A percentile compares a stretch with the other conserved stretches of the same genome.
Evolutionary conservation across 352 stramenopile genomes (phyloP).

Genomic region (Phytophthora crassamura): DNA sequence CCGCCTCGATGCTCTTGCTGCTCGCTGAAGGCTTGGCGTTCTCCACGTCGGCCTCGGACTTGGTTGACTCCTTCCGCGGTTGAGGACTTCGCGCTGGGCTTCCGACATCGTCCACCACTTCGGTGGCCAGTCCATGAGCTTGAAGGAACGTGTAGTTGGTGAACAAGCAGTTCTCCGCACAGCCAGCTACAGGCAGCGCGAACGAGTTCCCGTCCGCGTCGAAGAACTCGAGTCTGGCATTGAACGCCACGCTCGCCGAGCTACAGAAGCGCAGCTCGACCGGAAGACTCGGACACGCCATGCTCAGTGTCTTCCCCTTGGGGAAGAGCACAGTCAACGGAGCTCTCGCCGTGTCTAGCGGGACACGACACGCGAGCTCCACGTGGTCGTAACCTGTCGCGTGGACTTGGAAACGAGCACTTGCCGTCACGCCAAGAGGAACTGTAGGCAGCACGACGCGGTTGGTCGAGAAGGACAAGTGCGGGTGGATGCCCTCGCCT

Average conservation of each 20-base stretch:
- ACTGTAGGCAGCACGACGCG: constrained; percentile 91
- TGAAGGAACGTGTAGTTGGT: constrained; percentile 91
- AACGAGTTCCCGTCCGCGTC: constrained; percentile 92
- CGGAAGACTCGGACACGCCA: constrained; percentile 78
- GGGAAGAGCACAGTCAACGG: constrained; percentile 91
- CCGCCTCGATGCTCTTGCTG: constrained; percentile 3
- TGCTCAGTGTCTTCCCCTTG: constrained; percentile 87
- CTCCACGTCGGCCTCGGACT: constrained; percentile 1
- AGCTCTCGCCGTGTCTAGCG: constrained; percentile 77
- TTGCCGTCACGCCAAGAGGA: constrained; percentile 80
- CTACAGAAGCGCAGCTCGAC: constrained; percentile 89
- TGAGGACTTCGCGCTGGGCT: constrained; percentile 7
- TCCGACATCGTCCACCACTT: constrained; percentile 11
- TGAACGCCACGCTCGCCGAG: constrained; percentile 91
- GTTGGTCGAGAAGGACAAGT: constrained; percentile 91
- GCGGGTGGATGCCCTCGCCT: constrained; percentile 90
- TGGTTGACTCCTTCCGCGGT: constrained; percentile 16
- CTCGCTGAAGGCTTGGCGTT: constrained; percentile 2
- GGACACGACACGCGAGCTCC: constrained; percentile 84
- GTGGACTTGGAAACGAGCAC: constrained; percentile 73
- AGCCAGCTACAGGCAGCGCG: constrained; percentile 83
- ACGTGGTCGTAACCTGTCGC: constrained; percentile 94
- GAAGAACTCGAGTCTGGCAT: constrained; percentile 92
- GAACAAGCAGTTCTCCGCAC: constrained; percentile 92
- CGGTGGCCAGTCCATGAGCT: constrained; percentile 29